A percentile compares a stretch with the other conserved stretches of the same genome.
phyloP scores from a whole-genome alignment of 2,329 filamentous ascomycete genomes.

The Phyllosticta citribraziliensis region DNA sequence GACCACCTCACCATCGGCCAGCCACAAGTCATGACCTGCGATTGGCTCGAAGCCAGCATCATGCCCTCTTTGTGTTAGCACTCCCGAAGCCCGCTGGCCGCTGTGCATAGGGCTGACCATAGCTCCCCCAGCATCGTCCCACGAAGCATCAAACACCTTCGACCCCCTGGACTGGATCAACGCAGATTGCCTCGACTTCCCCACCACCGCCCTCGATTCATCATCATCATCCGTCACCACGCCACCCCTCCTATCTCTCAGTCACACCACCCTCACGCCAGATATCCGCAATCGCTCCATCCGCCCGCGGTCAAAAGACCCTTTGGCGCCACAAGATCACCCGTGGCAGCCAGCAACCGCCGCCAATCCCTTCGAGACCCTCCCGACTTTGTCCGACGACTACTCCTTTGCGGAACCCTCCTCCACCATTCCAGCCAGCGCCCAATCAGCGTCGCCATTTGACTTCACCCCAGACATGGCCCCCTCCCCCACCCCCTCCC shows the following conservation, averaged over 20 bases:
- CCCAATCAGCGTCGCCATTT: background rate
- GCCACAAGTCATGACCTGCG: conserved; percentile 5
- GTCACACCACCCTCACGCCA: conserved; percentile 9
- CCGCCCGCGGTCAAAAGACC: conserved; percentile 12
- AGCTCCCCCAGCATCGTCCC: conserved; percentile 5
- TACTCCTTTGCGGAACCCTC: background rate
- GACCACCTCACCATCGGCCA: background rate
- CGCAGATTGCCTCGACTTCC: conserved; percentile 19
- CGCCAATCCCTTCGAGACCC: conserved; percentile 6
- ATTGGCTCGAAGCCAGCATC: conserved; percentile 9
- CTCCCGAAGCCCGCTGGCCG: conserved; percentile 1
- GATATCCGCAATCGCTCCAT: background rate
- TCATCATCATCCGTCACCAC: conserved; percentile 7
- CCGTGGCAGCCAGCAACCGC: conserved; percentile 8
- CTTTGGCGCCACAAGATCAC: background rate
- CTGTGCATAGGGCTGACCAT: conserved; percentile 8
- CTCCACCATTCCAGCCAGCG: background rate
- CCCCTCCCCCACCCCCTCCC: conserved; percentile 23
- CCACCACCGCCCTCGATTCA: conserved; percentile 18
- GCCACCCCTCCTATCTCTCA: conserved; percentile 12
- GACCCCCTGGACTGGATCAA: conserved; percentile 21
- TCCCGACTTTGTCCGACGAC: conserved; percentile 8
- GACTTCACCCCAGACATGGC: conserved; percentile 13
- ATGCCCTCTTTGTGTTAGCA: conserved; percentile 6
- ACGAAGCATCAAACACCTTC: conserved; percentile 9